Base-by-base conservation (phyloP, 495 filamentous ascomycete species). In the Parathielavia hyrcaniae region DNA sequence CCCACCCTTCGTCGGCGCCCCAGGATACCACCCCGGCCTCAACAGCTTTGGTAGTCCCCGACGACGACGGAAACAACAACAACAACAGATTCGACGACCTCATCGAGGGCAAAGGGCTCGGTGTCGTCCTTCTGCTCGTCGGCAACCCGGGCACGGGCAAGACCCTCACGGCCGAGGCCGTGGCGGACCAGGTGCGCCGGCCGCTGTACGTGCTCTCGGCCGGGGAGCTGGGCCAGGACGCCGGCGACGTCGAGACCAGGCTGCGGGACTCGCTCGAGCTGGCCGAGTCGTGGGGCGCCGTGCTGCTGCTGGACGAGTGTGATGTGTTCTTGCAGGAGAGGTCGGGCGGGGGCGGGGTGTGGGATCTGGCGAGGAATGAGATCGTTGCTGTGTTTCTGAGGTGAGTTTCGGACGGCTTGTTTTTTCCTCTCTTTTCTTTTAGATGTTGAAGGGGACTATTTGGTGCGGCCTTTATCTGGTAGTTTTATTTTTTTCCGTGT, bases 101-200 rank as follows among this genome's bases (percentile, higher is more conserved):
- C 47, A 19, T 49, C 47, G 7, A 35, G 2, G 47, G 30, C 16
- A 49, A 49, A 6, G 47, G 47, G 2, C 14, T 19, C 14, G 26
- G 47, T 26, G 1, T 49, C 30, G 17, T 49, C 14, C 4, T 35
- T 0, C 47, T 49, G 3, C 47, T 49, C 47, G 26, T 19, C 30
- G 47, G 47, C 47, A 35, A 35, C 26, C 26, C 30, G 14, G 47
- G 47, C 14, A 35, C 47, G 26, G 47, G 47, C 30, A 49, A 49
- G 30, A 49, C 47, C 14, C 47, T 49, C 13, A 49, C 47, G 12
- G 47, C 47, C 26, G 47, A 49, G 47, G 47, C 47, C 5, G 47
- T 49, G 7, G 47, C 47, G 16, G 47, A 49, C 16, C 35, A 7
- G 16, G 26, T 35, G 47, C 30, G 16, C 13, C 47, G 47, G 26